Evolutionary conservation across 192 early-diverging fungal genomes (phyloP).

Genomic region (Coemansia interrupta): DNA sequence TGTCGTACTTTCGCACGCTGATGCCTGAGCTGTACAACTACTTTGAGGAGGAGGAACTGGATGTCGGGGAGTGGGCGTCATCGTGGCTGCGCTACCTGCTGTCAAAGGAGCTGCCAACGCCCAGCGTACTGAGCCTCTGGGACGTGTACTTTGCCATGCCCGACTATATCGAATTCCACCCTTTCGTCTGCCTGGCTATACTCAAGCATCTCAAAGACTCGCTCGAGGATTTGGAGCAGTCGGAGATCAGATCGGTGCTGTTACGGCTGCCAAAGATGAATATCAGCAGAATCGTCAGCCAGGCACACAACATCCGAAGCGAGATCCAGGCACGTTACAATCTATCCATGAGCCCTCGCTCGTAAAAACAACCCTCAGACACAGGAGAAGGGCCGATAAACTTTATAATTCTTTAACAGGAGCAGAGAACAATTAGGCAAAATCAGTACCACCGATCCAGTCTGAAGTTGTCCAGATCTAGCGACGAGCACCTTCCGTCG

Average conservation of each 20-base stretch:
- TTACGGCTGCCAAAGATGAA: conserved; percentile 72
- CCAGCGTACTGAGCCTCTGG: conserved; percentile 77
- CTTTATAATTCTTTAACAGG: neutral
- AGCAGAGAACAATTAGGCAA: neutral
- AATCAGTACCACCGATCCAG: conserved; percentile 35
- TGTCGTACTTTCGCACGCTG: conserved; percentile 76
- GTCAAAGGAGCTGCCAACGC: conserved; percentile 77
- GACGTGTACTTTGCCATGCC: conserved; percentile 82
- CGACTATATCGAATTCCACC: conserved; percentile 75
- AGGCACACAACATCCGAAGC: conserved; percentile 67
- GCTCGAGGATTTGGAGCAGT: conserved; percentile 87
- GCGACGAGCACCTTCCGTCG: conserved; percentile 27
- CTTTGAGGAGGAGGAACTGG: conserved; percentile 93
- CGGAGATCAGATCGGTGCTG: conserved; percentile 81
- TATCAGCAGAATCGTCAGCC: conserved; percentile 64
- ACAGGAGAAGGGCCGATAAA: neutral
- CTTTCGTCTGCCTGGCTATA: conserved; percentile 85
- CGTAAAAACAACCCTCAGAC: neutral
- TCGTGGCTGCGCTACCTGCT: conserved; percentile 82
- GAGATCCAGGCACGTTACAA: conserved; percentile 63
- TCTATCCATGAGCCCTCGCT: neutral
- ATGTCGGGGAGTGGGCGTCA: conserved; percentile 80
- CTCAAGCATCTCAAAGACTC: conserved; percentile 69
- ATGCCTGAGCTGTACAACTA: conserved; percentile 88
- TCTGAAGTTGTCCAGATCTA: conserved; percentile 43